Percentiles rank a stretch among this genome's conserved stretches.
phyloP scores from a whole-genome alignment of 176 grass and related monocot species.

The Dendrocalamus sinicus region DNA sequence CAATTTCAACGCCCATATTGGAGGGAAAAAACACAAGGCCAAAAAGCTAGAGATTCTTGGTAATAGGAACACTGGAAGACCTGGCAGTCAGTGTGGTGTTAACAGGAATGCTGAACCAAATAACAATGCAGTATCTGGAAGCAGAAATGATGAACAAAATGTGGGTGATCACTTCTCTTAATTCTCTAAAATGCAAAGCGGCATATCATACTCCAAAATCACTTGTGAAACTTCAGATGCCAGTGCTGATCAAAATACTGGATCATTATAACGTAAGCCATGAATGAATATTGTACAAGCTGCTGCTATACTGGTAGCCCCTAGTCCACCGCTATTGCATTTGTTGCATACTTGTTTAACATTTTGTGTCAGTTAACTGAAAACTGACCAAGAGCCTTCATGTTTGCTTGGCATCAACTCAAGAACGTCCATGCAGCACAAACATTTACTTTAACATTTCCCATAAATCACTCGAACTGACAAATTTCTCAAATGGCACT shows the following conservation, averaged over 20 bases:
- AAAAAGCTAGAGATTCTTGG: slow-evolving; percentile 60
- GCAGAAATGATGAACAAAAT: slow-evolving; percentile 31
- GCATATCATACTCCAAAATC: not conserved
- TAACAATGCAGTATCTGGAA: slow-evolving; percentile 34
- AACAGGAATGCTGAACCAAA: slow-evolving; percentile 32
- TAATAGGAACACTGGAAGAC: slow-evolving; percentile 42
- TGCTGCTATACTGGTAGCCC: not conserved
- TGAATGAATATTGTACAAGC: not conserved
- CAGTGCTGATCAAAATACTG: slow-evolving; percentile 11
- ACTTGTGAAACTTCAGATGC: not conserved
- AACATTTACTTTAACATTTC: not conserved
- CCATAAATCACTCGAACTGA: not conserved
- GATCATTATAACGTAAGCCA: not conserved
- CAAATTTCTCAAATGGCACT: not conserved
- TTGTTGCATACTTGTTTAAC: not conserved
- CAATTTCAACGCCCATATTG: slow-evolving; percentile 66
- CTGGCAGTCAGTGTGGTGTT: slow-evolving; percentile 14
- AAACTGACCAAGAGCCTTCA: not conserved
- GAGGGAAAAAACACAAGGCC: slow-evolving; percentile 73
- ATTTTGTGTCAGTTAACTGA: not conserved
- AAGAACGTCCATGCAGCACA: not conserved
- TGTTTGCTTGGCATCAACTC: not conserved
- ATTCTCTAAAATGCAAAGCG: not conserved
- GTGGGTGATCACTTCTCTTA: not conserved
- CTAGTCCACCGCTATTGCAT: not conserved